Evolutionary conservation across 2,329 filamentous ascomycete genomes (phyloP).

Genomic region (Penicillium sp.): DNA sequence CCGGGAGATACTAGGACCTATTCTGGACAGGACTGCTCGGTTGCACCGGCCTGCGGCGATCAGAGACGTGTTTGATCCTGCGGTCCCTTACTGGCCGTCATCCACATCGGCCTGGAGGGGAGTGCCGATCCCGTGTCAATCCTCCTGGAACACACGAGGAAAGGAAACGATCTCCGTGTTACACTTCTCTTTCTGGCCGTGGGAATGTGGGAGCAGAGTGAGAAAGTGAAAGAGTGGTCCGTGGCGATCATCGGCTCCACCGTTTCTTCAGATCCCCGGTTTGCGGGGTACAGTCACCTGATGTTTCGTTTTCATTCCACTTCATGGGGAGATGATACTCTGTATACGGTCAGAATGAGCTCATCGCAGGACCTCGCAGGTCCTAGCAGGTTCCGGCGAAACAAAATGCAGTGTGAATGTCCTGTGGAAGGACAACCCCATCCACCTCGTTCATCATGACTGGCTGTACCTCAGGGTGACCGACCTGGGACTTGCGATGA

Average conservation of each 20-base stretch:
- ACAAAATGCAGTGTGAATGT: neutral
- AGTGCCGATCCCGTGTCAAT: neutral
- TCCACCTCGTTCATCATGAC: neutral
- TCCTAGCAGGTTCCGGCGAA: neutral
- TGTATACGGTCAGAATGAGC: neutral
- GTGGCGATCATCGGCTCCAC: conserved; percentile 19
- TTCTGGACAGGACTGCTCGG: conserved; percentile 1
- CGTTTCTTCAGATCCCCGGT: conserved; percentile 12
- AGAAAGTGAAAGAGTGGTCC: conserved; percentile 8
- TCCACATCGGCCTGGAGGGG: conserved; percentile 4
- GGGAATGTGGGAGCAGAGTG: conserved; percentile 6
- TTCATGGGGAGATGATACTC: neutral
- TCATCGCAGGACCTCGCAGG: neutral
- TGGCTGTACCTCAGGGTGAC: conserved; percentile 4
- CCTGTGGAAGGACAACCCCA: neutral
- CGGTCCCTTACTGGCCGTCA: conserved; percentile 9
- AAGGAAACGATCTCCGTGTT: neutral
- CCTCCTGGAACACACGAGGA: neutral
- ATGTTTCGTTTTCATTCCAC: conserved; percentile 3
- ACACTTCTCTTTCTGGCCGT: neutral
- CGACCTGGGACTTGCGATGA: conserved; percentile 4
- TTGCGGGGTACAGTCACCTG: conserved; percentile 26
- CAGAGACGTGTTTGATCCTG: conserved; percentile 2
- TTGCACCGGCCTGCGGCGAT: conserved; percentile 9
- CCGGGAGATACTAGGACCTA: neutral